These are phyloP conservation scores for Plasmodiophora brassicae DNA, from an alignment of 208 protist species.

Conservation along the genomic window DNA sequence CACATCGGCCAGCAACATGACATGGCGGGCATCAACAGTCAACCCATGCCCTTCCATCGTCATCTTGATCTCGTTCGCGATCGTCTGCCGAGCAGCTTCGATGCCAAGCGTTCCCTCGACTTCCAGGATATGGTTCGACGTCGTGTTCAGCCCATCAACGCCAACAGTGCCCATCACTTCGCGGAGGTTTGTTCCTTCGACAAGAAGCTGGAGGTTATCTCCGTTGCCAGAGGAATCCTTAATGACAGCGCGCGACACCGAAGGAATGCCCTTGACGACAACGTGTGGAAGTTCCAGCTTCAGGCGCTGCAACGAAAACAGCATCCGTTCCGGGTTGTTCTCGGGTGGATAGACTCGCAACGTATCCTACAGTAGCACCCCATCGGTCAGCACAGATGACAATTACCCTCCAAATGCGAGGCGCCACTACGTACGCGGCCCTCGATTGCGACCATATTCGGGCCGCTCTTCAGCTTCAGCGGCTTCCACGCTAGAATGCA, in stretches of 20 bases:
- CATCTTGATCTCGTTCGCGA: slow-evolving; percentile 91
- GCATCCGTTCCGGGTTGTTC: background rate
- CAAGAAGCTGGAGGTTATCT: slow-evolving; percentile 53
- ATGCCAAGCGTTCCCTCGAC: slow-evolving; percentile 80
- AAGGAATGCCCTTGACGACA: slow-evolving; percentile 80
- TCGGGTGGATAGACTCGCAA: slow-evolving; percentile 26
- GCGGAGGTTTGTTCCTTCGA: slow-evolving; percentile 58
- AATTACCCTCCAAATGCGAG: background rate
- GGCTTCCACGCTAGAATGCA: slow-evolving; percentile 9
- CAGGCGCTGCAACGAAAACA: slow-evolving; percentile 36
- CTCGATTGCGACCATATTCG: background rate
- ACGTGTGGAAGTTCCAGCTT: slow-evolving; percentile 50
- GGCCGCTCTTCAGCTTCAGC: background rate
- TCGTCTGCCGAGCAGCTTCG: slow-evolving; percentile 87
- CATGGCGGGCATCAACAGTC: slow-evolving; percentile 91
- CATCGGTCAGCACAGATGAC: background rate
- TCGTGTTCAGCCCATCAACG: slow-evolving; percentile 67
- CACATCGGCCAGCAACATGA: slow-evolving; percentile 95
- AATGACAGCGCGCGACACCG: slow-evolving; percentile 89
- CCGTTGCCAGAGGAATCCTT: slow-evolving; percentile 55
- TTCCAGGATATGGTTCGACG: slow-evolving; percentile 95
- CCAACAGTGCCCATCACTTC: slow-evolving; percentile 88
- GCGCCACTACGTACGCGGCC: background rate
- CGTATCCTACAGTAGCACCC: background rate
- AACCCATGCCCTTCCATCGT: slow-evolving; percentile 91